Base-by-base conservation (phyloP, 108 stramenopile species). In the Cyclotella choctawhatcheeana region DNA sequence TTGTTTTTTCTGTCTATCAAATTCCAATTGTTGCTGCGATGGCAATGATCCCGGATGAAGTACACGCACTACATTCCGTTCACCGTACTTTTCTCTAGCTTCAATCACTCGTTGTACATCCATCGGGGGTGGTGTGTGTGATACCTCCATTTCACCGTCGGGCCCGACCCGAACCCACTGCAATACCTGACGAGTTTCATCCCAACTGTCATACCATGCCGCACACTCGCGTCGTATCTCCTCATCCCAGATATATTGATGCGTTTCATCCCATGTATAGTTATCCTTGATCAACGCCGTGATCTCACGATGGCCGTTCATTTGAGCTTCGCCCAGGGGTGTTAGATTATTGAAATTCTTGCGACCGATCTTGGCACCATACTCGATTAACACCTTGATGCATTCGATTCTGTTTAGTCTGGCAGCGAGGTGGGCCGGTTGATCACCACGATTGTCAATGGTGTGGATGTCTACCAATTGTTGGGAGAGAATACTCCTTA, bases 361-460 rank as follows among this genome's bases (percentile, higher is more conserved):
- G 18, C 74, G 60, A 1, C 74, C 69, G 74, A 84, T 76, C 16
- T n/a, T 45, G 30, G 54, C 83, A 52, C 79, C 69, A 43, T 80
- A 66, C 34, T 80, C 55, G 5, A 84, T 67, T 54, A 84, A 71
- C 0, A 62, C 26, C 45, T 71, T 79, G 55, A 84, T 65, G 44
- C 67, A 69, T 6, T 76, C 79, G 5, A 84, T 25, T 12, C 63
- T 68, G 34, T 76, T 76, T 18, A 76, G 29, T 35, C 74, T 37
- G 7, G 83, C 83, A 13, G 83, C 78, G 16, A 80, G 55, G 26
- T 84, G 83, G 5, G 83, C 74, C 8, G 83, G 40, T 56, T 79
- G 78, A 47, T 84, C 78, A 35, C 83, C 83, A 29, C 56, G 12
- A n/a, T 50, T 8, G 48, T 79, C 65, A 18, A 79, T 63, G 10